These are phyloP conservation scores for Mucuna pruriens DNA, from an alignment of 306 rosid species.

Conservation along the genomic window DNA sequence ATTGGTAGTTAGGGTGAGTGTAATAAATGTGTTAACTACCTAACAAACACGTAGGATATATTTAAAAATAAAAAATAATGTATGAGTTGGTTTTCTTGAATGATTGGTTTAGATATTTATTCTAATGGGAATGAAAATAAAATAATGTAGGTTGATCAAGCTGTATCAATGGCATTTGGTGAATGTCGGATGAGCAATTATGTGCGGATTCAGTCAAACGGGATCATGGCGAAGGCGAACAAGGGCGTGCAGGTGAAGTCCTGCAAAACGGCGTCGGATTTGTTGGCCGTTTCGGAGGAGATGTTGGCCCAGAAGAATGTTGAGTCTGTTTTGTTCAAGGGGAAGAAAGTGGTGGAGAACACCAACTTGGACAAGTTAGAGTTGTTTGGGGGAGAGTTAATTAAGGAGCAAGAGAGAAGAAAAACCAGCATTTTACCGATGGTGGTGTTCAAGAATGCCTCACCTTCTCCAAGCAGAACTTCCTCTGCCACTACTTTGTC, in stretches of 20 bases:
- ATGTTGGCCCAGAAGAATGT: constrained; percentile 81
- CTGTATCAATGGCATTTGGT: constrained; percentile 91
- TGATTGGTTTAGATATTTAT: constrained; percentile 34
- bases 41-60: constrained; percentile 24
- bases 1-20: constrained; percentile 45
- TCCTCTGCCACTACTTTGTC: constrained; percentile 89
- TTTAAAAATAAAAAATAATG: neutral
- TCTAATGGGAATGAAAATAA: neutral
- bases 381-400: constrained; percentile 63
- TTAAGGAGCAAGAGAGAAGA: constrained; percentile 80
- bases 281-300: constrained; percentile 54
- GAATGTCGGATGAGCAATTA: constrained; percentile 65
- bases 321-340: constrained; percentile 74
- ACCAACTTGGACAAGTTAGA: constrained; percentile 77
- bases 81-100: constrained; percentile 35
- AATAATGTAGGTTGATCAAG: constrained; percentile 83
- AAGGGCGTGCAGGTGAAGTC: constrained; percentile 10
- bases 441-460: constrained; percentile 69
- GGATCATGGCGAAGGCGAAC: constrained; percentile 35
- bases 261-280: constrained; percentile 45
- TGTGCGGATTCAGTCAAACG: constrained; percentile 79
- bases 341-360: constrained; percentile 66
- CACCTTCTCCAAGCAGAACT: constrained; percentile 85
- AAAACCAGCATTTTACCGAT: constrained; percentile 68
- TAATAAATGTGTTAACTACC: constrained; percentile 37